phyloP scores from a whole-genome alignment of 768 basidiomycete genomes.

The Trametes villosa region DNA sequence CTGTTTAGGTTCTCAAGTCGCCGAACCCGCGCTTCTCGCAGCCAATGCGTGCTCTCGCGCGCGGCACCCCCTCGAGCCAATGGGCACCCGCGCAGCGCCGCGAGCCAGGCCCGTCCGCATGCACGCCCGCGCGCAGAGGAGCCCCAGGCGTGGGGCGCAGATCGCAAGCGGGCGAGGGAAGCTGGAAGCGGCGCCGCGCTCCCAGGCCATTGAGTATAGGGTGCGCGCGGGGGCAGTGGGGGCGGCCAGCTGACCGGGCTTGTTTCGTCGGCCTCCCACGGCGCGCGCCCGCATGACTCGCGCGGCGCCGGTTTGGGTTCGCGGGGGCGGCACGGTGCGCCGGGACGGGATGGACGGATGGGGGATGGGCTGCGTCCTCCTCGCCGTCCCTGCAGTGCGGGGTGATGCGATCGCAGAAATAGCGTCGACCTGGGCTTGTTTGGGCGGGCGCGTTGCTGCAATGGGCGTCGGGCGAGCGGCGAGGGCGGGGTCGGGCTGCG shows the following conservation, averaged over 20 bases:
- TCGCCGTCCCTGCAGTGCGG: neutral
- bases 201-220: conserved; percentile 13
- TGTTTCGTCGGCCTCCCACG: conserved; percentile 19
- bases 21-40: no score
- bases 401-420: neutral
- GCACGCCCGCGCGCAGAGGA: neutral
- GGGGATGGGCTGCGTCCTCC: no score
- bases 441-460: neutral
- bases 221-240: conserved; percentile 11
- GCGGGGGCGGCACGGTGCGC: conserved; percentile 3
- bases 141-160: no score
- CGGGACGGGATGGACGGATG: conserved; percentile 4
- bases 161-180: no score
- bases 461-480: neutral
- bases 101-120: no score
- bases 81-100: no score
- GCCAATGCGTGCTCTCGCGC: no score
- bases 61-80: no score
- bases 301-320: neutral
- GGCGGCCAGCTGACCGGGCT: conserved; percentile 17
- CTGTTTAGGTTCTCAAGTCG: no score
- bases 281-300: conserved; percentile 4
- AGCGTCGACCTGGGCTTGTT: conserved; percentile 4
- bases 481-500: neutral
- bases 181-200: no score